Evolutionary conservation across 257 asterid genomes (phyloP).

Genomic region (Nicotiana noctiflora): DNA sequence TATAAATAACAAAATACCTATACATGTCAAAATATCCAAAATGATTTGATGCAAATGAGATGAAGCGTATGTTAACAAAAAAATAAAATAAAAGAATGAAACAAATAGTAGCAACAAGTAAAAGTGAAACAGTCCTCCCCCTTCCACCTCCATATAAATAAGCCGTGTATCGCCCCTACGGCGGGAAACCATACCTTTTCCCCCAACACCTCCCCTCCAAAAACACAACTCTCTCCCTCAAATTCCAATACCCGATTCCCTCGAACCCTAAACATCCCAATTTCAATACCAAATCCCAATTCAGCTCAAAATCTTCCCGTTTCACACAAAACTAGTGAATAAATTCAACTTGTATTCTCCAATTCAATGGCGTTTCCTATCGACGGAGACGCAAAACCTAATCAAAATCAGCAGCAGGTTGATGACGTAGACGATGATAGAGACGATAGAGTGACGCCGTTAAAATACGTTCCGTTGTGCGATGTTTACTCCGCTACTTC

Average conservation of each 20-base stretch:
- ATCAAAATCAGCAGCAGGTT: neutral
- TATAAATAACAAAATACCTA: no score
- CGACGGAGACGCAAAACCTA: constrained; percentile 14
- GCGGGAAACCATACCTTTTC: constrained; percentile 53
- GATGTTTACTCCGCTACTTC: constrained; percentile 92
- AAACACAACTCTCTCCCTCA: constrained; percentile 15
- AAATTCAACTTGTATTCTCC: neutral
- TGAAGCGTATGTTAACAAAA: no score
- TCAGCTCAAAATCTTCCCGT: neutral
- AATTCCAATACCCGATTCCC: constrained; percentile 7
- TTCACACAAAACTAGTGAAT: neutral
- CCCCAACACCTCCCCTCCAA: constrained; percentile 30
- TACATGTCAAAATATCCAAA: no score
- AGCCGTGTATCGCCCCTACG: constrained; percentile 19
- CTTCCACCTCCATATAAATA: neutral
- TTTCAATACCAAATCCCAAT: constrained; percentile 5
- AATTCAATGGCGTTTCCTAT: constrained; percentile 42
- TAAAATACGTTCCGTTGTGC: constrained; percentile 66
- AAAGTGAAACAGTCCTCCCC: neutral
- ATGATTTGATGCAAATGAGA: no score
- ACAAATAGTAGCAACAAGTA: neutral
- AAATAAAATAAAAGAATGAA: no score
- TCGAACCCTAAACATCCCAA: constrained; percentile 11
- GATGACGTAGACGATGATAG: constrained; percentile 42
- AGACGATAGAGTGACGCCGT: constrained; percentile 30